phyloP scores from a whole-genome alignment of 306 rosid genomes.

The Lablab purpureus region DNA sequence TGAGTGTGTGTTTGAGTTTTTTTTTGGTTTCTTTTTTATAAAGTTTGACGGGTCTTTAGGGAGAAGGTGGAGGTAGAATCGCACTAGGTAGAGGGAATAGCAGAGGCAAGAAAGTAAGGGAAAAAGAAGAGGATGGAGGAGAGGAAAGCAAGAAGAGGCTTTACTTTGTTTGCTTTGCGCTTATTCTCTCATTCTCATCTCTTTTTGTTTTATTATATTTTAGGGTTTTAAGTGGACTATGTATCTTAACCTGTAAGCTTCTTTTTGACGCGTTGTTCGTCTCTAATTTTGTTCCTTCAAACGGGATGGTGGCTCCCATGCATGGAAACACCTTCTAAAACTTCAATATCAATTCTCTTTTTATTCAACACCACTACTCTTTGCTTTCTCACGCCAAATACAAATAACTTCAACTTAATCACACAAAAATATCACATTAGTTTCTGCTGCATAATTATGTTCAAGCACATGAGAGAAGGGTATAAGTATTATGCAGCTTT shows the following conservation, averaged over 20 bases:
- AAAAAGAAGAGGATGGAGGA: constrained; percentile 2
- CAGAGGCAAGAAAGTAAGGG: constrained; percentile 1
- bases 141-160: constrained; percentile 21
- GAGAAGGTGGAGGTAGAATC: constrained; percentile 29
- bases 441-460: too few relatives aligned
- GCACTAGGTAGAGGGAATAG: neutral
- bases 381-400: neutral
- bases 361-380: neutral
- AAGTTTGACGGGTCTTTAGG: constrained; percentile 27
- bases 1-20: too few relatives aligned
- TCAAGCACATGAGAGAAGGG: neutral
- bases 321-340: neutral
- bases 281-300: neutral
- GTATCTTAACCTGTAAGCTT: constrained; percentile 20
- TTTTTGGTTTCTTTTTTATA: neutral
- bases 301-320: neutral
- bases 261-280: neutral
- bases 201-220: constrained; percentile 25
- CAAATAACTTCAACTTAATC: neutral
- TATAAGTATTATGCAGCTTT: neutral
- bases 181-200: constrained; percentile 28
- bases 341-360: neutral
- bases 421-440: too few relatives aligned
- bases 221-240: constrained; percentile 17
- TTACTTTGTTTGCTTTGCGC: constrained; percentile 20